Evolutionary conservation across 176 grass and related monocot species (phyloP).

Genomic region (Cenchrus fungigraminus): DNA sequence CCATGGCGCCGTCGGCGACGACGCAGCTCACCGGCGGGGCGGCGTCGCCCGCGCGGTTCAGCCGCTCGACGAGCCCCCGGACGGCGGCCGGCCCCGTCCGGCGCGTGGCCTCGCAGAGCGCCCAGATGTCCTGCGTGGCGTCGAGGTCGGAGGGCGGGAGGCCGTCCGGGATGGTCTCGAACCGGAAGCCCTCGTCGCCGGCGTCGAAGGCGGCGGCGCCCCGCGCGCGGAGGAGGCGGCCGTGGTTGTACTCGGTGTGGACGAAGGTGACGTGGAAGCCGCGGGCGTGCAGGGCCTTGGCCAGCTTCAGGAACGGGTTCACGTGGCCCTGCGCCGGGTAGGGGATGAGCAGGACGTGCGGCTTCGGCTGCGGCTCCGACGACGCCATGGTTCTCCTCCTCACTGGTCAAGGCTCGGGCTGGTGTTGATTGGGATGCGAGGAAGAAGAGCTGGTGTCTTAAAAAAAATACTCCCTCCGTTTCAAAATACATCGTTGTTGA

Average conservation of each 20-base stretch:
- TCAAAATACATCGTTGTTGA: too few relatives aligned
- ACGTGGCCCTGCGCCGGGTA: conserved; percentile 83
- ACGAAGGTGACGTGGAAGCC: conserved; percentile 73
- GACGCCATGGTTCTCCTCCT: conserved; percentile 10
- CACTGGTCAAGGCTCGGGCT: not conserved
- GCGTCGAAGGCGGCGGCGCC: conserved; percentile 28
- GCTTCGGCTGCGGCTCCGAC: not conserved
- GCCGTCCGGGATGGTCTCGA: conserved; percentile 71
- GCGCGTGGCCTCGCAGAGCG: conserved; percentile 60
- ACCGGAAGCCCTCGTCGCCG: conserved; percentile 37
- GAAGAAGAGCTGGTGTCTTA: not conserved
- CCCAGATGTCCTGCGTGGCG: conserved; percentile 66
- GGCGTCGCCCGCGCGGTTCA: conserved; percentile 9
- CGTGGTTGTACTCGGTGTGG: conserved; percentile 73
- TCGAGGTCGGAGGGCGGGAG: conserved; percentile 51
- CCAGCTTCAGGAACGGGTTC: conserved; percentile 64
- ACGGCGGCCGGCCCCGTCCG: conserved; percentile 35
- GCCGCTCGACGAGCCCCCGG: conserved; percentile 37
- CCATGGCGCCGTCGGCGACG: conserved; percentile 64
- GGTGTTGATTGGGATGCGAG: not conserved
- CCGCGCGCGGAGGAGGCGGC: conserved; percentile 52
- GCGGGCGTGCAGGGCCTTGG: conserved; percentile 53
- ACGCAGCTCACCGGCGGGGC: conserved; percentile 59
- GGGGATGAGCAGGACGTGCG: conserved; percentile 62
- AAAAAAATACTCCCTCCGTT: too few relatives aligned